Conservation (phyloP, 2,329 filamentous ascomycete species). For the Ceratocystis alfenasii region DNA sequence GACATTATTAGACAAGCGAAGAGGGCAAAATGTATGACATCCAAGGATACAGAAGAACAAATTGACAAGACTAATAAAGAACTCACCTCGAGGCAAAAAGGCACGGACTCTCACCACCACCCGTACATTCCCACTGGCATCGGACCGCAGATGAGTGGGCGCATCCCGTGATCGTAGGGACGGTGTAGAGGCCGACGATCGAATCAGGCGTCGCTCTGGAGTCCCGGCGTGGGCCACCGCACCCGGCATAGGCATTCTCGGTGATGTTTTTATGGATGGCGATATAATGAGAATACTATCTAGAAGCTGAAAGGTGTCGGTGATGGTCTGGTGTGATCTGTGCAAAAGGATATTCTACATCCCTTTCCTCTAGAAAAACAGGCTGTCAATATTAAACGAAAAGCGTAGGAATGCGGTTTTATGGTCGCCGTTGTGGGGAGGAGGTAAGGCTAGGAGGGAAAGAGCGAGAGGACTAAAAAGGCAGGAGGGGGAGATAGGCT, state of each 20-base stretch:
- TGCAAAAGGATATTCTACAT: conserved; percentile 34
- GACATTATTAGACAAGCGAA: conserved; percentile 6
- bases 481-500: neutral
- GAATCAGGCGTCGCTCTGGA: conserved; percentile 32
- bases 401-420: conserved; percentile 3
- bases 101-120: conserved; percentile 72
- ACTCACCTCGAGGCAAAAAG: conserved; percentile 64
- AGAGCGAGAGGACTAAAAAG: neutral
- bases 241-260: conserved; percentile 31
- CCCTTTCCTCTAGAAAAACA: conserved; percentile 19
- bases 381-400: conserved; percentile 9
- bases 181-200: conserved; percentile 65
- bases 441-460: neutral
- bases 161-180: conserved; percentile 64
- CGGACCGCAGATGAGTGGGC: conserved; percentile 43
- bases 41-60: neutral
- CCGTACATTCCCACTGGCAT: conserved; percentile 62
- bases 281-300: conserved; percentile 28
- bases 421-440: neutral
- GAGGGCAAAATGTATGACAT: neutral
- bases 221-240: conserved; percentile 36
- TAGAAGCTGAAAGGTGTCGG: conserved; percentile 27
- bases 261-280: conserved; percentile 31
- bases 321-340: conserved; percentile 25
- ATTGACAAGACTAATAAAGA: neutral